These are phyloP conservation scores for Cryptococcus floricola DNA, from an alignment of 1,284 basidiomycete genomes.

Conservation along the genomic window DNA sequence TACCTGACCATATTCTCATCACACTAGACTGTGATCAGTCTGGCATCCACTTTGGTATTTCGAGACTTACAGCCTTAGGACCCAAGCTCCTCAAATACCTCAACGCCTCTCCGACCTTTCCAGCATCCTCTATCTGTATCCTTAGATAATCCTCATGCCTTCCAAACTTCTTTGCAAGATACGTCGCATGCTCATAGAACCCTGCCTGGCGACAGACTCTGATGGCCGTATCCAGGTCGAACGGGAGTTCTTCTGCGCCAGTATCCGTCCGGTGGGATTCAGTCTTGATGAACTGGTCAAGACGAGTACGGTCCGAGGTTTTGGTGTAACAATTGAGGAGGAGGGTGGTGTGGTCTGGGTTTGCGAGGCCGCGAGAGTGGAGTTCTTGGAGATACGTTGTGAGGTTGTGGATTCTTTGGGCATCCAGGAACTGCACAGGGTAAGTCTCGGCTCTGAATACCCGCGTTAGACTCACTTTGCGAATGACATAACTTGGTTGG, in stretches of 20 bases:
- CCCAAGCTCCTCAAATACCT: constrained; percentile 74
- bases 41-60: not conserved
- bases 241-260: constrained; percentile 64
- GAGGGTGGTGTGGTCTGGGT: constrained; percentile 94
- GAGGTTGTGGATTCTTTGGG: constrained; percentile 90
- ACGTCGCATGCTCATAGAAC: constrained; percentile 91
- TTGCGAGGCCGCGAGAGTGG: constrained; percentile 81
- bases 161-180: constrained; percentile 86
- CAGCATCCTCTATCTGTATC: constrained; percentile 90
- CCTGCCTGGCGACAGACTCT: constrained; percentile 93
- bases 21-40: constrained; percentile 20
- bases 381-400: constrained; percentile 95
- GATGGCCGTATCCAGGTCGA: constrained; percentile 95
- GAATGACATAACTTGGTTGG: constrained; percentile 92
- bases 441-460: not conserved
- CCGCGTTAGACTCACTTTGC: constrained; percentile 61
- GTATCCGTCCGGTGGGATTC: constrained; percentile 56
- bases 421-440: constrained; percentile 76
- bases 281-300: constrained; percentile 89
- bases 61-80: constrained; percentile 62
- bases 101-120: constrained; percentile 76
- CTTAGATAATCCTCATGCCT: constrained; percentile 88
- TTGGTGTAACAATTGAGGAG: constrained; percentile 96
- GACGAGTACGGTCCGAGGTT: constrained; percentile 79
- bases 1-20: constrained; percentile 79